A percentile compares a stretch with the other conserved stretches of the same genome.
These are phyloP conservation scores for Backusella morwellensis DNA, from an alignment of 192 early-diverging fungal species.

Conservation along the genomic window DNA sequence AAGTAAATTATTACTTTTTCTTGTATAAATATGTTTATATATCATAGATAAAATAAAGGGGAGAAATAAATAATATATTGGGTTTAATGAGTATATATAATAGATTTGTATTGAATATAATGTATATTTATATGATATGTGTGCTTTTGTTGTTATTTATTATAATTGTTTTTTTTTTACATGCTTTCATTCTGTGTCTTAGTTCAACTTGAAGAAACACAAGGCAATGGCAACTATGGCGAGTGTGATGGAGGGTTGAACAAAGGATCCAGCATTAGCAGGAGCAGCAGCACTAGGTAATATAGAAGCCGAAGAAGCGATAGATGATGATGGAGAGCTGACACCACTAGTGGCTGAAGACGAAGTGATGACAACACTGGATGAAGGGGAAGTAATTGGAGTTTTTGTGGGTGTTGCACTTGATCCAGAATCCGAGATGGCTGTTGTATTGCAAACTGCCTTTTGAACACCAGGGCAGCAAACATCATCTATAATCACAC, in stretches of 20 bases:
- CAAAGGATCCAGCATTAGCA: not conserved
- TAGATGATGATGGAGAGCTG: not conserved
- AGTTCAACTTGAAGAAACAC: not conserved
- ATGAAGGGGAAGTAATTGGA: not conserved
- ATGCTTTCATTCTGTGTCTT: not conserved
- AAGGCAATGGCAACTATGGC: not conserved
- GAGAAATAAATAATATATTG: too few species aligned
- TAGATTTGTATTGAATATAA: too few species aligned
- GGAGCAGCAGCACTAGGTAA: not conserved
- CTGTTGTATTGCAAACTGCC: not conserved
- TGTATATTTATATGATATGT: not conserved
- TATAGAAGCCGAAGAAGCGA: not conserved
- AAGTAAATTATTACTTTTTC: too few species aligned
- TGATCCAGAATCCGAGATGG: not conserved
- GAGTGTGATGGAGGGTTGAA: not conserved
- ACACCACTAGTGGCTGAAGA: not conserved
- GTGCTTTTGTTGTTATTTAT: not conserved
- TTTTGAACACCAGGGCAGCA: constrained; percentile 4
- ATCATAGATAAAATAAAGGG: too few species aligned
- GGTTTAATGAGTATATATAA: too few species aligned
- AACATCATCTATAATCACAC: constrained; percentile 3
- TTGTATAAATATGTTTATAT: too few species aligned
- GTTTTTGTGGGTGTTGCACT: not conserved
- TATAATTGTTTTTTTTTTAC: not conserved
- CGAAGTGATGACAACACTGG: not conserved